A percentile compares a stretch with the other conserved stretches of the same genome.
These are phyloP conservation scores for Mytilinidion resinicola DNA, from an alignment of 495 filamentous ascomycete genomes.

Conservation along the genomic window DNA sequence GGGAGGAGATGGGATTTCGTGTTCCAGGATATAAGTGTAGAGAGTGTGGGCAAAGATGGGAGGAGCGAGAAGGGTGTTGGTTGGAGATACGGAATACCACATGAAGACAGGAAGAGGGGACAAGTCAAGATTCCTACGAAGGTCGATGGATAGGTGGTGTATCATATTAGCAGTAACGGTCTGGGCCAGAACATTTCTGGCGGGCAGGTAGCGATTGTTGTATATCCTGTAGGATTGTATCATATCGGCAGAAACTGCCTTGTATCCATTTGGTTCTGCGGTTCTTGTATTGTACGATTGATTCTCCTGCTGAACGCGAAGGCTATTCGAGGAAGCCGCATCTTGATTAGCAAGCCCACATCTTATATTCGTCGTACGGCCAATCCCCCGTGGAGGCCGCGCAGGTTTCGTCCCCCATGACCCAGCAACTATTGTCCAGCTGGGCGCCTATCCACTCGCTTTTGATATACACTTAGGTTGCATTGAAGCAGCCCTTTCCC, in stretches of 20 bases:
- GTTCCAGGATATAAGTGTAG: slow-evolving; percentile 58
- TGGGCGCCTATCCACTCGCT: background rate
- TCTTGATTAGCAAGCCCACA: background rate
- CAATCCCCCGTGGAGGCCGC: too few relatives aligned
- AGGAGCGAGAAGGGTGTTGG: slow-evolving; percentile 41
- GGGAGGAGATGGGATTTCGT: slow-evolving; percentile 71
- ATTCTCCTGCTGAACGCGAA: too few relatives aligned
- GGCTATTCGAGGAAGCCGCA: background rate
- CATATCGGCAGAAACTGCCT: slow-evolving; percentile 3
- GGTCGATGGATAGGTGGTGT: slow-evolving; percentile 38
- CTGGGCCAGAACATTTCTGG: background rate
- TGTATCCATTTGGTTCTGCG: background rate
- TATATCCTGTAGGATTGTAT: slow-evolving; percentile 22
- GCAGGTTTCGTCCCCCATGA: background rate
- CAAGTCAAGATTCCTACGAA: slow-evolving; percentile 64
- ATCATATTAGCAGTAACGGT: background rate
- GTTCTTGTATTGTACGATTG: too few relatives aligned
- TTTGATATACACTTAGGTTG: too few relatives aligned
- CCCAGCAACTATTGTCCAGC: too few relatives aligned
- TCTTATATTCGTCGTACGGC: too few relatives aligned
- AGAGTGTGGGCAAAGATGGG: slow-evolving; percentile 52
- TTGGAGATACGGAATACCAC: slow-evolving; percentile 62
- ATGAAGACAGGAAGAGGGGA: slow-evolving; percentile 65
- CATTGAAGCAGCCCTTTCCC: too few relatives aligned
- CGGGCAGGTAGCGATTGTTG: background rate